A percentile compares a stretch with the other conserved stretches of the same genome.
Evolutionary conservation across 208 protist genomes (phyloP).

Genomic region (Leishmania tarentolae): DNA sequence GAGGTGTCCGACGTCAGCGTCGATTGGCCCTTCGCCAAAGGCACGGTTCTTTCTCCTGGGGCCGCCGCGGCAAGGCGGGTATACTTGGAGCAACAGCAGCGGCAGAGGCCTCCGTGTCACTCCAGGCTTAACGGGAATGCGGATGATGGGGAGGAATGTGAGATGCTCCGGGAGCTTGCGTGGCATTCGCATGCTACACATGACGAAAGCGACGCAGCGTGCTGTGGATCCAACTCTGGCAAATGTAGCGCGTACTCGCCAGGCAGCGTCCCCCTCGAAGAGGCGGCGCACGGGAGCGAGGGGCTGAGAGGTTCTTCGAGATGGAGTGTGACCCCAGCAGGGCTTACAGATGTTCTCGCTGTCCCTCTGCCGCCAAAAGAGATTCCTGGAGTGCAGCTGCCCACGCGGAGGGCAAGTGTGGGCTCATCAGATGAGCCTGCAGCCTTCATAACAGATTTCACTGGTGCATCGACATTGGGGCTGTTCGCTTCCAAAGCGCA

Average conservation of each 20-base stretch:
- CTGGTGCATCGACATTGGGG: background rate
- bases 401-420: background rate
- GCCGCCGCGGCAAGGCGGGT: conserved; percentile 23
- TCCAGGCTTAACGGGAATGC: background rate
- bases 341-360: background rate
- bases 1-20: background rate
- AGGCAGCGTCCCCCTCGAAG: conserved; percentile 9
- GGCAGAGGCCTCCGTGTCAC: background rate
- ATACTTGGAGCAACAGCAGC: conserved; percentile 26
- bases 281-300: conserved; percentile 20
- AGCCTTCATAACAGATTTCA: background rate
- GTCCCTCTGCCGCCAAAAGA: background rate
- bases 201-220: background rate
- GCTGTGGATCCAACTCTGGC: background rate
- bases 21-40: background rate
- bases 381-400: background rate
- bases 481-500: background rate
- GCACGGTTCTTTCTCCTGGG: conserved; percentile 18
- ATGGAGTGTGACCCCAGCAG: background rate
- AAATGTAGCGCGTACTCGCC: background rate
- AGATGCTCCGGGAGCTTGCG: background rate
- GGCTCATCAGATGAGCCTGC: background rate
- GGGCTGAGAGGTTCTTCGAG: background rate
- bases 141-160: background rate
- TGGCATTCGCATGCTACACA: background rate